Evolutionary conservation across 2,329 filamentous ascomycete species (phyloP).

Genomic region (Bipolaris sorokiniana): DNA sequence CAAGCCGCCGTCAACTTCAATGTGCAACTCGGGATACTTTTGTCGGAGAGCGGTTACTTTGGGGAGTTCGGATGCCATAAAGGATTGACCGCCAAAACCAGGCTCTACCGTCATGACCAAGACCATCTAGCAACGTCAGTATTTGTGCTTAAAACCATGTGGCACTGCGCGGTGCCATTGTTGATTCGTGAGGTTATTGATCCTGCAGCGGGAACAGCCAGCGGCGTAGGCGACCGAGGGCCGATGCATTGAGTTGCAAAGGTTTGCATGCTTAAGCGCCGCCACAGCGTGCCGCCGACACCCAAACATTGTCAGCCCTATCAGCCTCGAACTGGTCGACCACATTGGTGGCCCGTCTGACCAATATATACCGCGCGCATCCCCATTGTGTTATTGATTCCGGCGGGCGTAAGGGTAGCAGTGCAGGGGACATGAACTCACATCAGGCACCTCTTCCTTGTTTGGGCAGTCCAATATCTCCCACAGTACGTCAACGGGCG

Average conservation of each 20-base stretch:
- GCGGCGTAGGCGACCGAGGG: constrained; percentile 22
- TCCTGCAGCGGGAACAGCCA: constrained; percentile 16
- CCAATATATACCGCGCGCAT: constrained; percentile 21
- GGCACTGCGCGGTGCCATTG: constrained; percentile 9
- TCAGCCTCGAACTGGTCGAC: constrained; percentile 17
- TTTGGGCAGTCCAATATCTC: constrained; percentile 79
- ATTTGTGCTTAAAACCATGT: neutral
- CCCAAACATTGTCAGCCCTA: constrained; percentile 33
- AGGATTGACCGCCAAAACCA: constrained; percentile 97
- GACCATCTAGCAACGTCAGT: constrained; percentile 74
- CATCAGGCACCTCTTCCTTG: constrained; percentile 82
- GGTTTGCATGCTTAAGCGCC: constrained; percentile 43
- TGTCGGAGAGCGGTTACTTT: constrained; percentile 86
- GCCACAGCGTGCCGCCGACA: constrained; percentile 36
- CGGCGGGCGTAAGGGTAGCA: constrained; percentile 7
- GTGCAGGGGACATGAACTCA: constrained; percentile 57
- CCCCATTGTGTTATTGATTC: constrained; percentile 24
- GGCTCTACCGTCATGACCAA: constrained; percentile 98
- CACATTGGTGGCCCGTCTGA: constrained; percentile 19
- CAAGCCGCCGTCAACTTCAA: constrained; percentile 94
- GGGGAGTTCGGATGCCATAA: constrained; percentile 94
- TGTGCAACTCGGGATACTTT: constrained; percentile 89
- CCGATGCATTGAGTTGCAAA: constrained; percentile 12
- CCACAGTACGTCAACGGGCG: constrained; percentile 88
- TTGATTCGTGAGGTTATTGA: constrained; percentile 14